Base-by-base conservation (phyloP, 352 stramenopile genomes). In the Peronospora tabacina region DNA sequence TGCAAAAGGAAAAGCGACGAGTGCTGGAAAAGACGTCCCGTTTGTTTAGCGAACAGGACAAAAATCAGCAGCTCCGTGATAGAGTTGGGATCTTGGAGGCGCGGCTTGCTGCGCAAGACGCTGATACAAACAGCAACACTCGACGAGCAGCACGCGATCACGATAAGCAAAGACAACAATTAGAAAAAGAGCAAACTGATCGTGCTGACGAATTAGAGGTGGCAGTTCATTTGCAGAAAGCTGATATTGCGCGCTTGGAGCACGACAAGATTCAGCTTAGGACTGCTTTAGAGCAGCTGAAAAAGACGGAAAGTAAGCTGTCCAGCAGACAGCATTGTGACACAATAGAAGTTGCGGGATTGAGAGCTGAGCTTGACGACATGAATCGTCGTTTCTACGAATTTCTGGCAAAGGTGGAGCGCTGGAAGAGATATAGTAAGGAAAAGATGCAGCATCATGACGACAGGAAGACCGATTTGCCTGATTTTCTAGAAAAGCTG, bases 11-110 rank as follows among this genome's bases (percentile, higher is more conserved):
- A 42, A 85, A 88, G 55, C 76, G 77, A 50, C 72, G 69, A 15
- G 72, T 84, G 33, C 47, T 87, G 34, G 58, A 83, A 22, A 86
- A 85, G 48, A 85, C 82, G 70, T 77, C 72, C 1, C 69, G 81
- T 24, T 42, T 88, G 13, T 57, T 87, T 5, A 65, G 85, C 12
- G 76, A 87, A 24, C 74, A 90, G 44, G 59, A 58, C 32, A 87
- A 83, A 44, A 79, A 58, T 20, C 74, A 86, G 49, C 66, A 76
- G 7, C 51, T 87, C 9, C 64, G 74, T 43, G 66, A 62, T 8
- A 61, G 68, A 44, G 19, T 86, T 7, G 58, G 75, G 24, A 43
- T 36, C 8, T 44, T 74, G 24, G 57, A 87, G 47, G 37, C 58
- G 2, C 68, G 72, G 37, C 45, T 82, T 11, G 24, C 54, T 26